Evolutionary conservation across 805 yeast genomes (phyloP).

Genomic region (Candida parachauliodes): DNA sequence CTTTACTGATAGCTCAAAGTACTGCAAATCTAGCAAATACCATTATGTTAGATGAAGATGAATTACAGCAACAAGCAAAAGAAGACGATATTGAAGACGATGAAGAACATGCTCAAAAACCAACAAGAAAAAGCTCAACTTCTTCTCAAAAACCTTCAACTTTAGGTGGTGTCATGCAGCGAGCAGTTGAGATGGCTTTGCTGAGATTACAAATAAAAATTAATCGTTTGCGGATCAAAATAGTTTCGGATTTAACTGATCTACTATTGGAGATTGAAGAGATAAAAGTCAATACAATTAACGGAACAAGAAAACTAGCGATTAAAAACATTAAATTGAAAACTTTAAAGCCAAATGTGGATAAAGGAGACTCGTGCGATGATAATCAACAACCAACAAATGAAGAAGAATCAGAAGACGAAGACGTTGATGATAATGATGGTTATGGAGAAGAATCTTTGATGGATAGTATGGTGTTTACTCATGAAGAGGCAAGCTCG

Average conservation of each 20-base stretch:
- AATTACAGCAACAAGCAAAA: constrained; percentile 9
- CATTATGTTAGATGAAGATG: constrained; percentile 35
- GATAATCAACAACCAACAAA: background rate
- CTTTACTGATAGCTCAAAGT: constrained; percentile 63
- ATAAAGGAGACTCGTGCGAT: constrained; percentile 25
- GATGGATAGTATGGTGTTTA: constrained; percentile 57
- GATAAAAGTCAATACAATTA: constrained; percentile 35
- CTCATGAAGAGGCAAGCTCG: constrained; percentile 66
- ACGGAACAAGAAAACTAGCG: constrained; percentile 43
- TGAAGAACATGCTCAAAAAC: constrained; percentile 7
- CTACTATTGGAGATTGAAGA: constrained; percentile 28
- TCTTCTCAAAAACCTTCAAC: constrained; percentile 28
- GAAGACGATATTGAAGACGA: constrained; percentile 11
- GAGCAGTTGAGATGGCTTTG: constrained; percentile 65
- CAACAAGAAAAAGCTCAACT: constrained; percentile 12
- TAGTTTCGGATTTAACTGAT: constrained; percentile 46
- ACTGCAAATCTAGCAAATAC: constrained; percentile 71
- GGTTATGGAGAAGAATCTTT: constrained; percentile 43
- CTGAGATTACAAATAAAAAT: constrained; percentile 55
- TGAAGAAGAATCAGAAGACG: constrained; percentile 9
- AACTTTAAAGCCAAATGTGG: constrained; percentile 38
- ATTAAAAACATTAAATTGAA: constrained; percentile 38
- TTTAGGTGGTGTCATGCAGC: constrained; percentile 54
- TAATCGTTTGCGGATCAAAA: constrained; percentile 41
- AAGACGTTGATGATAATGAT: constrained; percentile 19